Conservation (phyloP, 2,329 filamentous ascomycete species). For the Fusarium illudens region DNA sequence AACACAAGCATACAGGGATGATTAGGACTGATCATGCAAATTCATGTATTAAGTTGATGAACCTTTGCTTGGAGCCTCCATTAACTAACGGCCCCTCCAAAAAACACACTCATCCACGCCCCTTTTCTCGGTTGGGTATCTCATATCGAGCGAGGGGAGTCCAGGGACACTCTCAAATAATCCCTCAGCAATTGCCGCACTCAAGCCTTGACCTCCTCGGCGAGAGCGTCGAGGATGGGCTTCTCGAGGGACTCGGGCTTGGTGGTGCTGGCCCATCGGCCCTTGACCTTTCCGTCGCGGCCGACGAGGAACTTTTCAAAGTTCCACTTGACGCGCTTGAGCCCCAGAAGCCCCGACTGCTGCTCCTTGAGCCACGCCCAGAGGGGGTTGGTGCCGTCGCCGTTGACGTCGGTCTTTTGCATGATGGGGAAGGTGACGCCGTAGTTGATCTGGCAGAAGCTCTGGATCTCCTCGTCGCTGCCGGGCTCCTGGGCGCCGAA, state of each 20-base stretch:
- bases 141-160: conserved; percentile 23
- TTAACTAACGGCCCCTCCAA: conserved; percentile 9
- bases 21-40: background rate
- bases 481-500: conserved; percentile 92
- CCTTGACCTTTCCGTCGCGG: conserved; percentile 84
- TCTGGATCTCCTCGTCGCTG: conserved; percentile 79
- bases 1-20: background rate
- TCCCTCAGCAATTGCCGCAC: background rate
- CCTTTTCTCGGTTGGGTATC: conserved; percentile 26
- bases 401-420: conserved; percentile 94
- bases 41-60: background rate
- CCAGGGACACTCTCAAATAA: background rate
- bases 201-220: conserved; percentile 25
- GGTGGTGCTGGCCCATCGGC: conserved; percentile 85
- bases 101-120: background rate
- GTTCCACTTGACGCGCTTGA: conserved; percentile 98
- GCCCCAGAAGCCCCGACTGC: conserved; percentile 83
- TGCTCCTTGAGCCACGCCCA: conserved; percentile 78
- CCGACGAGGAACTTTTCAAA: conserved; percentile 98
- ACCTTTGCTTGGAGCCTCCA: background rate
- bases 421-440: conserved; percentile 89
- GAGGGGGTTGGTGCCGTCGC: conserved; percentile 78
- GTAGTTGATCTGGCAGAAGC: conserved; percentile 92
- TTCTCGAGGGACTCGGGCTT: conserved; percentile 85
- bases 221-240: conserved; percentile 77